Evolutionary conservation across 2,329 filamentous ascomycete genomes (phyloP), one percentile per base, ranked within the genome.

Genomic region (Alternaria sp.): DNA sequence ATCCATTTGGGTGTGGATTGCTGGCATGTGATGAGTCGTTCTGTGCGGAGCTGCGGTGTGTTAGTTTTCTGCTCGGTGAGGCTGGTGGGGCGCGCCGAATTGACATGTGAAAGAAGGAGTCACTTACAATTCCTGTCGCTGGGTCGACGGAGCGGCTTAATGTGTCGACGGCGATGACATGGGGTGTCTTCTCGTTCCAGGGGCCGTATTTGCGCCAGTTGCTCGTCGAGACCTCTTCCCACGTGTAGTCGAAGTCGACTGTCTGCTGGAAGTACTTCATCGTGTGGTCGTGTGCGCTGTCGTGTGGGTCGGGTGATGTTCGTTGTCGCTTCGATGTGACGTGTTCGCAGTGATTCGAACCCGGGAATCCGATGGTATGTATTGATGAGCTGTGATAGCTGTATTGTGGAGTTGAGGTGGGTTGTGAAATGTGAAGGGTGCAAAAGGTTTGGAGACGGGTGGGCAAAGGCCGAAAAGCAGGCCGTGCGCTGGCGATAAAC

Each of bases 171-270:
- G 93, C 94, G 70, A 96, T 89, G 71, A 99, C 96, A 82, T 99
- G 96, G 44, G 94, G 93, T n/a, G 92, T 94, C 84, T 97, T 96
- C 81, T 97, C 92, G 85, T 99, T 99, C 95, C 96, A 98, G 20
- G 95, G 95, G 76, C 93, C 96, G 84, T 99, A 99, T 82, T 99
- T 99, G 73, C 90, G 91, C 96, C 96, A 99, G 87, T 99, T 99
- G 79, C 92, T 94, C 14, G 93, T 94, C 25, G 94, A 97, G 37
- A 99, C 96, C 82, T 98, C 95, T 77, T 97, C 93, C 96, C 96
- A 99, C 49, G 95, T 97, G 86, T 99, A 99, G 84, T 97, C 88
- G 84, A 96, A 99, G 65, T 93, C 94, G 82, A 93, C 92, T 43
- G 86, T 85, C 76, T 93, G 96, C 73, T 93, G 92, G 78, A 98